Conservation (phyloP, 129 eudicot species). For the Centrapalus pauciflorus region DNA sequence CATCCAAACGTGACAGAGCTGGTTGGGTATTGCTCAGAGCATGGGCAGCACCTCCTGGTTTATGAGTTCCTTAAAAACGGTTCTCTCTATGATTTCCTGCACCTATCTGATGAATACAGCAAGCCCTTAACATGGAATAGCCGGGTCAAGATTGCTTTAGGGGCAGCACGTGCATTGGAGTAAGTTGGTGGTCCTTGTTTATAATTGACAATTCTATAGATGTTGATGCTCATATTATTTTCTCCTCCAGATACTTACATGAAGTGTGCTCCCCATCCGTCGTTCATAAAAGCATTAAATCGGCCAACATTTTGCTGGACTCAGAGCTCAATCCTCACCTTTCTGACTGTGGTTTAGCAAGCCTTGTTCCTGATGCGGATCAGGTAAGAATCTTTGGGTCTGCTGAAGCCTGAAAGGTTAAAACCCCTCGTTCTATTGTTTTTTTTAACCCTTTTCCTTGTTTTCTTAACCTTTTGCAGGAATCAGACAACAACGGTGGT, state of each 20-base stretch:
- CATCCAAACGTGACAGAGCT: slow-evolving; percentile 89
- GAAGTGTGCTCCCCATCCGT: slow-evolving; percentile 99
- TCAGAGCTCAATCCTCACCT: slow-evolving; percentile 89
- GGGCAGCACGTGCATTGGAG: slow-evolving; percentile 96
- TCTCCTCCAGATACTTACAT: slow-evolving; percentile 69
- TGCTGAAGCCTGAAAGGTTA: not conserved
- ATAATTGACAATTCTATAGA: not conserved
- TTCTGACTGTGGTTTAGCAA: slow-evolving; percentile 89
- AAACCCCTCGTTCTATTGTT: not conserved
- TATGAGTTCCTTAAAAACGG: slow-evolving; percentile 87
- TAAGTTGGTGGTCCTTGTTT: slow-evolving; percentile 34
- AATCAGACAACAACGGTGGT: slow-evolving; percentile 44
- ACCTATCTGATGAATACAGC: slow-evolving; percentile 82
- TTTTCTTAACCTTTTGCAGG: too few species aligned
- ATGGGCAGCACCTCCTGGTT: slow-evolving; percentile 84
- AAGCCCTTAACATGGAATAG: slow-evolving; percentile 88
- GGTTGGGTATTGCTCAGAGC: slow-evolving; percentile 91
- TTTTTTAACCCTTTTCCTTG: not conserved
- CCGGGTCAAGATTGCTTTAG: slow-evolving; percentile 96
- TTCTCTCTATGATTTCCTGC: slow-evolving; percentile 76
- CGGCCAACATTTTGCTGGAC: slow-evolving; percentile 85
- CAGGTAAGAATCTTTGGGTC: slow-evolving; percentile 50
- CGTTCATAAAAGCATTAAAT: slow-evolving; percentile 78
- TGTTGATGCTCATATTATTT: not conserved
- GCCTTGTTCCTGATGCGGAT: slow-evolving; percentile 74